phyloP scores from a whole-genome alignment of 2,329 filamentous ascomycete species.

The Fusarium napiforme region DNA sequence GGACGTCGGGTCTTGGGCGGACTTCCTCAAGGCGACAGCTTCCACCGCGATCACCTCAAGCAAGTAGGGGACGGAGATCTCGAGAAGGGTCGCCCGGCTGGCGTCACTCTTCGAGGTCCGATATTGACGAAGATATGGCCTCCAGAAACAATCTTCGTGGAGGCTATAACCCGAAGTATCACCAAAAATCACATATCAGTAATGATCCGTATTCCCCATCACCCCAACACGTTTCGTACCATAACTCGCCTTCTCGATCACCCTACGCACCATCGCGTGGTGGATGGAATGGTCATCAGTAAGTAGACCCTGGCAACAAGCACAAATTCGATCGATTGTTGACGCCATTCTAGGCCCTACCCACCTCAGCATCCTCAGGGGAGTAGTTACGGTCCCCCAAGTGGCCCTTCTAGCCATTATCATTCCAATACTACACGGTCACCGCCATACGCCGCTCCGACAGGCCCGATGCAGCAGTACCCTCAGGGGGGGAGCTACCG shows the following conservation, averaged over 20 bases:
- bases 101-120: slow-evolving; percentile 59
- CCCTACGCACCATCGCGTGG: slow-evolving; percentile 55
- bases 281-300: slow-evolving; percentile 55
- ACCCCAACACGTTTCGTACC: slow-evolving; percentile 58
- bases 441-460: slow-evolving; percentile 66
- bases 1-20: slow-evolving; percentile 37
- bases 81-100: slow-evolving; percentile 46
- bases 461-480: slow-evolving; percentile 66
- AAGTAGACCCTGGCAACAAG: slow-evolving; percentile 36
- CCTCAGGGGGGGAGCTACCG: slow-evolving; percentile 59
- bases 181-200: slow-evolving; percentile 51
- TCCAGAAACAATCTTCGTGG: slow-evolving; percentile 57
- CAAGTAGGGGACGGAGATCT: slow-evolving; percentile 43
- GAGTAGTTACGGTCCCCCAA: slow-evolving; percentile 61
- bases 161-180: slow-evolving; percentile 54
- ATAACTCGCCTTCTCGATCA: slow-evolving; percentile 58
- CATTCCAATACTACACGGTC: slow-evolving; percentile 60
- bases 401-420: slow-evolving; percentile 65
- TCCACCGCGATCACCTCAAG: slow-evolving; percentile 44
- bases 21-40: slow-evolving; percentile 32
- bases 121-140: slow-evolving; percentile 62
- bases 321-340: not conserved
- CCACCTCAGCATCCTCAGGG: slow-evolving; percentile 68
- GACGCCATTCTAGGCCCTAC: slow-evolving; percentile 62
- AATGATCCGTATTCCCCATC: slow-evolving; percentile 56